A percentile compares a stretch with the other conserved stretches of the same genome.
These are phyloP conservation scores for Psilocybe azurescens DNA, from an alignment of 768 basidiomycete species.

Conservation along the genomic window DNA sequence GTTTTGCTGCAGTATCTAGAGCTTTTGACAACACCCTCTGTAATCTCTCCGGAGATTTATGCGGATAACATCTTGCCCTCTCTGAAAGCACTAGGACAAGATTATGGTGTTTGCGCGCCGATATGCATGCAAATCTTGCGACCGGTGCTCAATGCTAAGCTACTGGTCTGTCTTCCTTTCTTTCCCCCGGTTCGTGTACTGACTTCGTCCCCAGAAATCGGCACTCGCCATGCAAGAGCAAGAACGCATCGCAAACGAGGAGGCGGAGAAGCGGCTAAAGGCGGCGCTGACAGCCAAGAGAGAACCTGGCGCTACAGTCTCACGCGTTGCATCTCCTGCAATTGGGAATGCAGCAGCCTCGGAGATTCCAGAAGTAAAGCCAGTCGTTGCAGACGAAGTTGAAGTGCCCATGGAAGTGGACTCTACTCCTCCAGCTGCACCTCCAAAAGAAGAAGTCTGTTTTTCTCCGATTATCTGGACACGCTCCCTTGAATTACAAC, in stretches of 20 bases:
- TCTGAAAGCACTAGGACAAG: slow-evolving; percentile 70
- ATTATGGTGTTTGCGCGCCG: slow-evolving; percentile 82
- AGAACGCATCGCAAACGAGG: slow-evolving; percentile 71
- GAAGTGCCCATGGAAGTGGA: slow-evolving; percentile 64
- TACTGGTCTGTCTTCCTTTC: slow-evolving; percentile 55
- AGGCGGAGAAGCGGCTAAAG: slow-evolving; percentile 82
- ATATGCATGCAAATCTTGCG: slow-evolving; percentile 96
- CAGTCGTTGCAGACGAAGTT: slow-evolving; percentile 36
- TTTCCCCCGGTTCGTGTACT: slow-evolving; percentile 1
- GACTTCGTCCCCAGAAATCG: slow-evolving; percentile 46
- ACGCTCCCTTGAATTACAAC: slow-evolving; percentile 1
- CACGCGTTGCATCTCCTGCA: slow-evolving; percentile 71
- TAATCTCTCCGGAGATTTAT: slow-evolving; percentile 75
- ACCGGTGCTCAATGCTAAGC: slow-evolving; percentile 70
- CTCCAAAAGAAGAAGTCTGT: slow-evolving; percentile 45
- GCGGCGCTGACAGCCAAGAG: slow-evolving; percentile 80
- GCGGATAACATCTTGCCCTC: slow-evolving; percentile 76
- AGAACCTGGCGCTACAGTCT: slow-evolving; percentile 59
- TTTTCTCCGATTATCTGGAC: neutral
- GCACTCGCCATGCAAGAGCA: slow-evolving; percentile 72
- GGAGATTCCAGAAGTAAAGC: slow-evolving; percentile 33
- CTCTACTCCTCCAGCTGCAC: slow-evolving; percentile 15
- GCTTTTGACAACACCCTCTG: slow-evolving; percentile 75
- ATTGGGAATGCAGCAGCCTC: slow-evolving; percentile 31
- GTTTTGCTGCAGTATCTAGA: slow-evolving; percentile 93